Evolutionary conservation across 2,329 filamentous ascomycete species (phyloP).

Genomic region (Drechslerella coelobrocha): DNA sequence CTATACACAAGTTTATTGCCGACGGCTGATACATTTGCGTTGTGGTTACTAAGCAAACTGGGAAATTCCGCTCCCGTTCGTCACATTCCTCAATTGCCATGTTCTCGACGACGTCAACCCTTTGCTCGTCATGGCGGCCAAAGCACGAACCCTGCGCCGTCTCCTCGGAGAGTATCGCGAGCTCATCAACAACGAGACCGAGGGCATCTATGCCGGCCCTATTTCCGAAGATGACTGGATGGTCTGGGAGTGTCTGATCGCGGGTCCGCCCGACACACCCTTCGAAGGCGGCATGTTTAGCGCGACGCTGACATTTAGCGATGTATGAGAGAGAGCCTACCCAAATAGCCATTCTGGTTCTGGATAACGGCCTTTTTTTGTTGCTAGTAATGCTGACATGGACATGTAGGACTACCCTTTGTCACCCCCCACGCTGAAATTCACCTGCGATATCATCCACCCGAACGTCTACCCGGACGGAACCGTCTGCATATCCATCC

Average conservation of each 20-base stretch:
- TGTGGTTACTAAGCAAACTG: no score
- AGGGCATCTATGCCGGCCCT: constrained; percentile 94
- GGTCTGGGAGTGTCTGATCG: constrained; percentile 93
- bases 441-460: constrained; percentile 92
- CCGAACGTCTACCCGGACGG: constrained; percentile 95
- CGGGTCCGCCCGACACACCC: constrained; percentile 92
- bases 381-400: neutral
- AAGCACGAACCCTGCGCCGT: constrained; percentile 67
- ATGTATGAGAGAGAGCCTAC: constrained; percentile 56
- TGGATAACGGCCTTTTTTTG: neutral
- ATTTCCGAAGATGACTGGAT: constrained; percentile 94
- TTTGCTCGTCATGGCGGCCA: constrained; percentile 55
- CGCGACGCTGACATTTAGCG: constrained; percentile 91
- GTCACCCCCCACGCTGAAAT: constrained; percentile 93
- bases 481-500: constrained; percentile 96
- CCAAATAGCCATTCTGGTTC: neutral
- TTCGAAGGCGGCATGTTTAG: constrained; percentile 96
- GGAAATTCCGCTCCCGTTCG: no score
- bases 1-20: no score
- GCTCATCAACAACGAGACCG: constrained; percentile 92
- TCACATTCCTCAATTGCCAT: no score
- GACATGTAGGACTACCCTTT: constrained; percentile 80
- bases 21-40: no score
- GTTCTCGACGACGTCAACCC: no score
- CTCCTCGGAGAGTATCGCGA: constrained; percentile 96